phyloP scores from a whole-genome alignment of 352 stramenopile genomes.

The Blastocystis sp. region DNA sequence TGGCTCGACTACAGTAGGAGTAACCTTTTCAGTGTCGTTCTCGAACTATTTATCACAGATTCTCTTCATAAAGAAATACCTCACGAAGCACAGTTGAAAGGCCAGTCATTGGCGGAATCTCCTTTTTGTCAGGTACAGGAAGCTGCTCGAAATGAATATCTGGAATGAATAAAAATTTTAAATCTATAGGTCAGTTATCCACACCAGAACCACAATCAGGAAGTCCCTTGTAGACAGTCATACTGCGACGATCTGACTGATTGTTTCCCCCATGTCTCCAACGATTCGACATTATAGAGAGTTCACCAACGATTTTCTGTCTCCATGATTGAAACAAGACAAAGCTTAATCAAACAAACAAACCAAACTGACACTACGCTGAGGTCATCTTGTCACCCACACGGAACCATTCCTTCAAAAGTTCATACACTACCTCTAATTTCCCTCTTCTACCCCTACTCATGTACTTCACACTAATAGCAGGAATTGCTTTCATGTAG shows the following conservation, averaged over 20 bases:
- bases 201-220: conserved; percentile 5
- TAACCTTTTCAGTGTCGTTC: background rate
- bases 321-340: background rate
- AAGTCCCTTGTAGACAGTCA: background rate
- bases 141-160: conserved; percentile 52
- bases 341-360: background rate
- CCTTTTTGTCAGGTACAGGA: background rate
- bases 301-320: background rate
- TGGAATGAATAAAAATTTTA: conserved; percentile 44
- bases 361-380: background rate
- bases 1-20: too few relatives aligned
- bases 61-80: background rate
- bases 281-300: conserved; percentile 17
- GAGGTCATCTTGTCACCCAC: conserved; percentile 59
- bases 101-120: conserved; percentile 20
- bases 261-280: background rate
- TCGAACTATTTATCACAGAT: background rate
- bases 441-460: background rate
- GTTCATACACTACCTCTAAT: conserved; percentile 24
- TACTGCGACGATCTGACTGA: background rate
- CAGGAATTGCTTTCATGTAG: conserved; percentile 65
- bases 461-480: conserved; percentile 64
- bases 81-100: background rate
- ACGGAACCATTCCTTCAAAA: conserved; percentile 59
- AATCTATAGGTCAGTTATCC: background rate